phyloP scores from a whole-genome alignment of 2,329 filamentous ascomycete genomes.

The Parastagonospora nodorum region DNA sequence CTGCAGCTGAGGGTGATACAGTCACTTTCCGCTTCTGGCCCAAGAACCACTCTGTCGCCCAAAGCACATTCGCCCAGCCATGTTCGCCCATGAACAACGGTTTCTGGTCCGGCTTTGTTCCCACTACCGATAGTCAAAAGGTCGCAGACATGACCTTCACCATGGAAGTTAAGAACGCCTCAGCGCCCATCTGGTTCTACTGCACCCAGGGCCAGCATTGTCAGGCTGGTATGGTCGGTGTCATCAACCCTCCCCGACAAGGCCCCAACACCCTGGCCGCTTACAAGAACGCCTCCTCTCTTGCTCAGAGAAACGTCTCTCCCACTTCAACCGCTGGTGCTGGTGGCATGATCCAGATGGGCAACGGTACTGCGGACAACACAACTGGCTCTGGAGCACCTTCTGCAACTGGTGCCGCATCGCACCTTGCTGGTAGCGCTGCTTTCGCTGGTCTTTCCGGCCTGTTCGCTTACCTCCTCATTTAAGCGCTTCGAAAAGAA shows the following conservation, averaged over 20 bases:
- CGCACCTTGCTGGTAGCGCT: slow-evolving; percentile 28
- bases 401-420: slow-evolving; percentile 31
- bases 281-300: slow-evolving; percentile 30
- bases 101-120: slow-evolving; percentile 48
- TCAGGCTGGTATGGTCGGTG: slow-evolving; percentile 47
- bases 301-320: slow-evolving; percentile 25
- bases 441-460: slow-evolving; percentile 34
- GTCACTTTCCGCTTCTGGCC: slow-evolving; percentile 48
- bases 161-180: slow-evolving; percentile 42
- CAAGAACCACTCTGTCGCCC: slow-evolving; percentile 47
- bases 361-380: slow-evolving; percentile 16
- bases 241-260: slow-evolving; percentile 42
- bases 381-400: slow-evolving; percentile 18
- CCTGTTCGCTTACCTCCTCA: slow-evolving; percentile 37
- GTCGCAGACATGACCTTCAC: slow-evolving; percentile 37
- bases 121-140: slow-evolving; percentile 25
- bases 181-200: slow-evolving; percentile 48
- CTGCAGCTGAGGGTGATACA: slow-evolving; percentile 43
- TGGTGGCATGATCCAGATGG: slow-evolving; percentile 31
- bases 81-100: slow-evolving; percentile 40
- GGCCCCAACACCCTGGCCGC: slow-evolving; percentile 29
- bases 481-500: slow-evolving; percentile 22
- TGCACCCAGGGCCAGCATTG: slow-evolving; percentile 48
- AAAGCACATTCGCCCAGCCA: slow-evolving; percentile 40
- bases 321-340: slow-evolving; percentile 30